Conservation (phyloP, 306 rosid genomes). For the Cajanus cajan region DNA sequence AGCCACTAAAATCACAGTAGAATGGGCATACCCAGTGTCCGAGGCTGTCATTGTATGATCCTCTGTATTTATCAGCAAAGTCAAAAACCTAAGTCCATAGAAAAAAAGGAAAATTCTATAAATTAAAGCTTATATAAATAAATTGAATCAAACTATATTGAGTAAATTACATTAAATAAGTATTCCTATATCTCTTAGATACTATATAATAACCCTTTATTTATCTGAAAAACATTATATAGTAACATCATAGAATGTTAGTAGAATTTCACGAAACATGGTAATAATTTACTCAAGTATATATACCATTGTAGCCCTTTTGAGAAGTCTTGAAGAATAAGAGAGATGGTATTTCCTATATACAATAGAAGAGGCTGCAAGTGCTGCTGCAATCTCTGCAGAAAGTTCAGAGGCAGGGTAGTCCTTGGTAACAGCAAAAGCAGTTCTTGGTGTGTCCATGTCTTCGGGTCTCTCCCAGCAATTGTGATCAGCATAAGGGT, state of each 20-base stretch:
- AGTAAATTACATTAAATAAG: too few species aligned
- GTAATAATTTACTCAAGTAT: too few species aligned
- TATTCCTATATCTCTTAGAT: too few species aligned
- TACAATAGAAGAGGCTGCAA: constrained; percentile 56
- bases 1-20: constrained; percentile 55
- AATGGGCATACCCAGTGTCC: constrained; percentile 50
- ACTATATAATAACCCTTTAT: too few species aligned
- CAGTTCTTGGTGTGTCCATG: constrained; percentile 54
- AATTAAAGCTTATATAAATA: too few species aligned
- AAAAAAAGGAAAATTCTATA: too few species aligned
- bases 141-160: too few species aligned
- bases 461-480: constrained; percentile 75
- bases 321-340: constrained; percentile 43
- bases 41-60: constrained; percentile 54
- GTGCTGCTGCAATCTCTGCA: constrained; percentile 51
- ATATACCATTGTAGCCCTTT: constrained; percentile 41
- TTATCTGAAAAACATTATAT: too few species aligned
- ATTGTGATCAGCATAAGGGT: constrained; percentile 44
- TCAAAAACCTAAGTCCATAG: constrained; percentile 41
- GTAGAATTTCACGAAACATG: too few species aligned
- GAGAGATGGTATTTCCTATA: not conserved
- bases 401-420: constrained; percentile 55
- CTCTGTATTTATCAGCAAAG: constrained; percentile 50
- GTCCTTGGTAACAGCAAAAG: constrained; percentile 27
- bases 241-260: too few species aligned